A percentile compares a stretch with the other conserved stretches of the same genome.
These are phyloP conservation scores for Lepidium campestre DNA, from an alignment of 441 rosid genomes.

Conservation along the genomic window DNA sequence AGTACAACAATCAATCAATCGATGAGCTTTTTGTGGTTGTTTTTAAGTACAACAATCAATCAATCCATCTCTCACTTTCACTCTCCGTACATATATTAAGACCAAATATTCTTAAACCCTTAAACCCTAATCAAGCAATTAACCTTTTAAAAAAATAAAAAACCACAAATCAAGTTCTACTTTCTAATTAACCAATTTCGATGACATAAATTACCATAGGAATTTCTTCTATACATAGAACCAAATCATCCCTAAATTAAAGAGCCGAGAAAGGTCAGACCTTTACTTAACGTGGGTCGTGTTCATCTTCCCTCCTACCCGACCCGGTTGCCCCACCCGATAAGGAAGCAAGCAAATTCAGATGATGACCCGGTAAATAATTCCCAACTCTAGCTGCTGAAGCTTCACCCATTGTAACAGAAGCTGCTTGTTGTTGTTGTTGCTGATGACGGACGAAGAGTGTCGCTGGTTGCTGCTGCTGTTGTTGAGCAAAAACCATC, in stretches of 20 bases:
- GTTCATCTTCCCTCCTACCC: conserved; percentile 69
- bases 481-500: conserved; percentile 37
- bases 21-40: too few species aligned
- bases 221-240: conserved; percentile 9
- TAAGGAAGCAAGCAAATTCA: conserved; percentile 78
- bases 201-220: background rate
- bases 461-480: conserved; percentile 48
- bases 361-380: conserved; percentile 83
- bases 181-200: conserved; percentile 6
- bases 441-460: conserved; percentile 52
- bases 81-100: background rate
- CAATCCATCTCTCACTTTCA: background rate
- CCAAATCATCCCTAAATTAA: background rate
- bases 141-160: background rate
- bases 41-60: too few species aligned
- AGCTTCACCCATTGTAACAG: conserved; percentile 73
- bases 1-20: too few species aligned
- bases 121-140: conserved; percentile 13
- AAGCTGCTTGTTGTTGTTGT: conserved; percentile 32
- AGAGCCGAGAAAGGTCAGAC: background rate
- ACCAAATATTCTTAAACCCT: conserved; percentile 19
- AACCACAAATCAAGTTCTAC: background rate
- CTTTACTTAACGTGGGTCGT: conserved; percentile 14
- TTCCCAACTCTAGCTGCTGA: conserved; percentile 93
- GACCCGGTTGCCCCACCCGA: conserved; percentile 56